These are phyloP conservation scores for Thalia dealbata DNA, from an alignment of 176 grass and related monocot genomes.

Conservation along the genomic window DNA sequence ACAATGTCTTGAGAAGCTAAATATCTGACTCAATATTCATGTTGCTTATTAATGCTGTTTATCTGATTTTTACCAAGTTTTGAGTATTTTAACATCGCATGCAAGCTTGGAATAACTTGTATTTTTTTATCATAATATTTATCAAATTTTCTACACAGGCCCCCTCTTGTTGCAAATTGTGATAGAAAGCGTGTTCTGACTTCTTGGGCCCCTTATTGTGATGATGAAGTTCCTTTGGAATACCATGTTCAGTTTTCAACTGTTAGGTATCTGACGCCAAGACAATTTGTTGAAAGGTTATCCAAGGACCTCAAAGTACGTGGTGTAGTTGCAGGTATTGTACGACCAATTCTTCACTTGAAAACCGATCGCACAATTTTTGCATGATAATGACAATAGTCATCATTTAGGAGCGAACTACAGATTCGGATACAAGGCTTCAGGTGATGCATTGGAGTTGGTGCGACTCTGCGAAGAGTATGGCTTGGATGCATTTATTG, in stretches of 20 bases:
- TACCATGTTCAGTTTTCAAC: conserved; percentile 41
- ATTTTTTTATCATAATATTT: neutral
- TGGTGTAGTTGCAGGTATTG: conserved; percentile 83
- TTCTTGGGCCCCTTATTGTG: conserved; percentile 61
- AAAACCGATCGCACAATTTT: neutral
- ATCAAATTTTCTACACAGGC: conserved; percentile 27
- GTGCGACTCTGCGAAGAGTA: conserved; percentile 44
- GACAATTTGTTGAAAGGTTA: conserved; percentile 93
- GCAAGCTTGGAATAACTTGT: neutral
- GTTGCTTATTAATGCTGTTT: no score
- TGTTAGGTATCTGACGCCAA: conserved; percentile 66
- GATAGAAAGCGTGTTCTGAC: conserved; percentile 82
- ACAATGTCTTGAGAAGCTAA: no score
- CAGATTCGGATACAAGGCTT: conserved; percentile 97
- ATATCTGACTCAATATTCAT: no score
- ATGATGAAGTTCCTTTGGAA: conserved; percentile 24
- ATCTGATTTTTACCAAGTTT: neutral
- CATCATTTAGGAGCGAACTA: conserved; percentile 70
- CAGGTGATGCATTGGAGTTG: conserved; percentile 57
- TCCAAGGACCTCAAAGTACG: conserved; percentile 86
- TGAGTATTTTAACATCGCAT: neutral
- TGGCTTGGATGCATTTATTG: conserved; percentile 34
- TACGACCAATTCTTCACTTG: conserved; percentile 20
- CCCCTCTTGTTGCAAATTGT: conserved; percentile 73
- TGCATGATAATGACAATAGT: neutral